These are phyloP conservation scores for Xylaria multiplex DNA, from an alignment of 2,329 filamentous ascomycete species.

Conservation along the genomic window DNA sequence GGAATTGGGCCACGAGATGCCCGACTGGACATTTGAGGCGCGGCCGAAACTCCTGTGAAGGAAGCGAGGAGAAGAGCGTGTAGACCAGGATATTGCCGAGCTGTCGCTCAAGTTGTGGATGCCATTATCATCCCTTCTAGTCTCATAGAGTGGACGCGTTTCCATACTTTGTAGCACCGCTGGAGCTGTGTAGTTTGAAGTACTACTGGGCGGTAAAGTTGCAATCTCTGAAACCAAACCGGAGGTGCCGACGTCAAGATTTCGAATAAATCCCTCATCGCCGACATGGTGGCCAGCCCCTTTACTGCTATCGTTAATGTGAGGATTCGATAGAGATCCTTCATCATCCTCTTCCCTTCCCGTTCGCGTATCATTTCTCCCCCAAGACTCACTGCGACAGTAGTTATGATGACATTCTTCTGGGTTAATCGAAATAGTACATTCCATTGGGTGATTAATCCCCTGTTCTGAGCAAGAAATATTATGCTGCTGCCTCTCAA, in stretches of 20 bases:
- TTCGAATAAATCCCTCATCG: background rate
- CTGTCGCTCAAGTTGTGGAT: background rate
- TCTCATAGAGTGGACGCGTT: background rate
- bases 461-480: background rate
- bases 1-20: background rate
- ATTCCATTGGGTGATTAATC: background rate
- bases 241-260: background rate
- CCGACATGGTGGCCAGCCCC: too few species aligned
- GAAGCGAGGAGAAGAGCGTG: background rate
- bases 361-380: conserved; percentile 8
- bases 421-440: background rate
- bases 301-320: background rate
- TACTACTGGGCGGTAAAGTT: background rate
- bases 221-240: background rate
- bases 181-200: conserved; percentile 1
- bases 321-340: background rate
- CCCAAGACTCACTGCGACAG: background rate
- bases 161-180: background rate
- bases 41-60: background rate
- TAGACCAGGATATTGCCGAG: background rate
- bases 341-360: background rate
- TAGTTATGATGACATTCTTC: background rate
- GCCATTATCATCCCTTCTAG: background rate
- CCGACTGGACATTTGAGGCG: background rate
- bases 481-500: conserved; percentile 2